These are phyloP conservation scores for Metschnikowia lochheadii DNA, from an alignment of 805 yeast species.

Conservation along the genomic window DNA sequence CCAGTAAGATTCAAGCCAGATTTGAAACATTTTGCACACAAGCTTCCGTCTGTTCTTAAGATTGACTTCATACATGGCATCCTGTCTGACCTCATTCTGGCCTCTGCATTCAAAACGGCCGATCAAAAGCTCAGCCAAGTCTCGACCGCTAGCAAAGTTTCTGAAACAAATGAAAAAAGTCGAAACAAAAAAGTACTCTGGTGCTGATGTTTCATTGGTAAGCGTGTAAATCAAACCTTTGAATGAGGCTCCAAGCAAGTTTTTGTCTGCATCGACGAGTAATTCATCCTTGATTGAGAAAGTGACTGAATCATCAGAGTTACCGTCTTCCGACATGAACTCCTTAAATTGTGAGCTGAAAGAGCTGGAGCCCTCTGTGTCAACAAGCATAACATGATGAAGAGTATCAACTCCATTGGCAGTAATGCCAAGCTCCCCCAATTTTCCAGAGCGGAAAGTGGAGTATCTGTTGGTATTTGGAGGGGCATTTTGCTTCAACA, in stretches of 20 bases:
- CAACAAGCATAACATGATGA: constrained; percentile 29
- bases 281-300: constrained; percentile 42
- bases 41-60: constrained; percentile 60
- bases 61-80: constrained; percentile 27
- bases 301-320: not conserved
- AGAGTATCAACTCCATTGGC: constrained; percentile 46
- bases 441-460: constrained; percentile 46
- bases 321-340: constrained; percentile 20
- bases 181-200: constrained; percentile 64
- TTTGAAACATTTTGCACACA: constrained; percentile 64
- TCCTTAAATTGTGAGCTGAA: constrained; percentile 34
- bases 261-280: constrained; percentile 47
- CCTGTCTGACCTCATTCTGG: constrained; percentile 30
- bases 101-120: constrained; percentile 17
- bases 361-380: constrained; percentile 26
- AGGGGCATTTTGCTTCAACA: constrained; percentile 19
- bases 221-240: constrained; percentile 60
- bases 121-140: constrained; percentile 56
- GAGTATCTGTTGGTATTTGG: constrained; percentile 41
- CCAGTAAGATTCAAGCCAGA: constrained; percentile 94
- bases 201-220: constrained; percentile 61
- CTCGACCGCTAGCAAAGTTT: constrained; percentile 62
- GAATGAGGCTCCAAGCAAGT: constrained; percentile 65
- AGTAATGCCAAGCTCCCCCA: constrained; percentile 46
- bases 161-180: constrained; percentile 77